These are phyloP conservation scores for Blastocladiella emersonii DNA, from an alignment of 371 early-diverging fungal genomes.

Conservation along the genomic window DNA sequence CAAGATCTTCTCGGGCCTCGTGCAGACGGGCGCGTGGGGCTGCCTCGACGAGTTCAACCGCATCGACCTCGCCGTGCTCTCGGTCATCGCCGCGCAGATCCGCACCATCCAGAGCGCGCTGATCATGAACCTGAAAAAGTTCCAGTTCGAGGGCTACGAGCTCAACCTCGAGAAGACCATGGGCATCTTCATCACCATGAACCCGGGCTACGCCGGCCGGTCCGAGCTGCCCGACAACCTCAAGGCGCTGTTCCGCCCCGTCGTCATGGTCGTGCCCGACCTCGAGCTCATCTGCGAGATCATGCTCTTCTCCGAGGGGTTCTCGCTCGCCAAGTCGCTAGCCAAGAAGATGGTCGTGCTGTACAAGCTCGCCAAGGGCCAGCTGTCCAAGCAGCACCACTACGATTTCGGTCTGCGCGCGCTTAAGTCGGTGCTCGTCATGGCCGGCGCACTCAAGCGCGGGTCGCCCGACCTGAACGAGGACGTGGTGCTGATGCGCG, in stretches of 20 bases:
- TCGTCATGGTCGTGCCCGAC: constrained; percentile 46
- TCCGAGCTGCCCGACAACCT: constrained; percentile 45
- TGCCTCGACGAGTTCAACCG: constrained; percentile 60
- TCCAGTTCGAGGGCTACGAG: constrained; percentile 45
- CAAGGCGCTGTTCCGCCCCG: constrained; percentile 40
- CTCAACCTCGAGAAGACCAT: constrained; percentile 32
- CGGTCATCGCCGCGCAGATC: constrained; percentile 43
- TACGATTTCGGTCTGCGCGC: constrained; percentile 46
- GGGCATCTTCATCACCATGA: constrained; percentile 45
- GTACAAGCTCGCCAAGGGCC: constrained; percentile 36
- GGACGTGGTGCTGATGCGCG: constrained; percentile 43
- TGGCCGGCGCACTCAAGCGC: constrained; percentile 42
- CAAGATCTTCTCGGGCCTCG: constrained; percentile 40
- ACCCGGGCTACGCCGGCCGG: constrained; percentile 43
- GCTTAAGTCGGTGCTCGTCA: constrained; percentile 19
- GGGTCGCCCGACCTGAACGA: constrained; percentile 38
- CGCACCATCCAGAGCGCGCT: constrained; percentile 42
- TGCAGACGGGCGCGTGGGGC: constrained; percentile 41
- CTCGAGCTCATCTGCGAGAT: constrained; percentile 42
- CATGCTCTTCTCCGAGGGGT: constrained; percentile 45
- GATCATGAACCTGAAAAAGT: constrained; percentile 29
- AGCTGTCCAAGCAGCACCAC: constrained; percentile 38
- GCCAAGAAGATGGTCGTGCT: constrained; percentile 45
- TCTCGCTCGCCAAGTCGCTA: constrained; percentile 33
- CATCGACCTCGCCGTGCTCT: constrained; percentile 36